A percentile compares a stretch with the other conserved stretches of the same genome.
Evolutionary conservation across 257 asterid species (phyloP).

Genomic region (Verbena officinalis): DNA sequence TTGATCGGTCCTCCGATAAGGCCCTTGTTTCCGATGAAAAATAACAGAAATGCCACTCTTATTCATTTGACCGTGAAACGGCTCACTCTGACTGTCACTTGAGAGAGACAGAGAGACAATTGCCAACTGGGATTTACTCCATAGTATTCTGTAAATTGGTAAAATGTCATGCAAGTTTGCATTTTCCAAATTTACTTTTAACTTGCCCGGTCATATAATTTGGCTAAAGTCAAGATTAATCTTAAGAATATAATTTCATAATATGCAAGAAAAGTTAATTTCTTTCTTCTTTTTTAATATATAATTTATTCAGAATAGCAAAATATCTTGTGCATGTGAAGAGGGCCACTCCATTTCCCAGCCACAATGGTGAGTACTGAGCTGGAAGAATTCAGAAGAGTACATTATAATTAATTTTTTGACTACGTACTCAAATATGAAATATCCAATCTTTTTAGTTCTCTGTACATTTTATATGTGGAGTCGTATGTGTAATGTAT

Average conservation of each 20-base stretch:
- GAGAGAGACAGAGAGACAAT: too few relatives aligned
- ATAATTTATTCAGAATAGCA: background rate
- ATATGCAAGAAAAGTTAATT: too few relatives aligned
- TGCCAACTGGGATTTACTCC: too few relatives aligned
- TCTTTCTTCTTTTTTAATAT: background rate
- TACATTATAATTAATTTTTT: background rate
- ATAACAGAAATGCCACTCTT: slow-evolving; percentile 28
- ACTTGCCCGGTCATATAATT: too few relatives aligned
- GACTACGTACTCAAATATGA: background rate
- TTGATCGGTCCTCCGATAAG: background rate
- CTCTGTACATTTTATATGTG: background rate
- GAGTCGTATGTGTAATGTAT: too few relatives aligned
- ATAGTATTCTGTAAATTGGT: too few relatives aligned
- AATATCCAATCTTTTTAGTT: background rate
- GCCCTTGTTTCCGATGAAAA: background rate
- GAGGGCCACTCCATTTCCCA: background rate
- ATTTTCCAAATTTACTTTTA: too few relatives aligned
- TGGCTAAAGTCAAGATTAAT: too few relatives aligned
- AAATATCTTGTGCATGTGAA: background rate
- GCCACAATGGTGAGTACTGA: slow-evolving; percentile 3
- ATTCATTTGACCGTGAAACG: slow-evolving; percentile 17
- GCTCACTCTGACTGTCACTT: background rate
- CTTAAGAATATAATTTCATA: too few relatives aligned
- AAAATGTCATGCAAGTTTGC: too few relatives aligned
- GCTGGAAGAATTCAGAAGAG: background rate